Base-by-base conservation (phyloP, 148 eudicot genomes). In the Polygonum aviculare region DNA sequence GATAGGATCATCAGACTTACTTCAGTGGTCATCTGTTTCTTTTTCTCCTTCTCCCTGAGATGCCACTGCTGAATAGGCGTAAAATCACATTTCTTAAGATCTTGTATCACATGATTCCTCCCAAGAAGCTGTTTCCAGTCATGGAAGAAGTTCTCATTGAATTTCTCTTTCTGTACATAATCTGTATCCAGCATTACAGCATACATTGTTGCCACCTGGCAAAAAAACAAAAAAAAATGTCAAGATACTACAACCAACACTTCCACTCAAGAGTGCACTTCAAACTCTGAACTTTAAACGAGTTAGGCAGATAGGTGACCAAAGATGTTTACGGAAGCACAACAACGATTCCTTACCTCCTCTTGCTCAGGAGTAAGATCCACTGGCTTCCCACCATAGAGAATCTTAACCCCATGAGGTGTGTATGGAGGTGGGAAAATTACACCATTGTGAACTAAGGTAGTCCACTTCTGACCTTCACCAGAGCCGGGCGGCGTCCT, bases 171-270 rank as follows among this genome's bases (percentile, higher is more conserved):
- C 79, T 76, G 83, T 77, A 87, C 79, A 82, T 89, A 96, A 54
- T 96, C 98, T 47, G 98, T 93, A 77, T 93, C 98, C 63, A 91
- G 84, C 99, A 93, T 96, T 78, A 96, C 91, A 1, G 98, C 99
- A 80, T 78, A 93, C 99, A 96, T 96, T 39, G 99, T 89, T 36
- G 99, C 99, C 74, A 96, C 99, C 99, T 96, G 85, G 79, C 76
- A 84, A 82, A 77, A 85, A 82, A 69, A 36, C n/a, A n/a, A n/a
- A n/a, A 82, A 65, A 48, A 74, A n/a, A 59, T 74, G 11, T 65
- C 41, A 63, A 59, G 69, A 60, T 10, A 77, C 74, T 38, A 33
- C 67, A 11, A 40, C 16, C 52, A 59, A 31, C 12, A 15, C 26
- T 47, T 31, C 12, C 62, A 22, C 19, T 52, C 63, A 54, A 31